Percentiles rank a stretch among this genome's conserved stretches.
Conservation (phyloP, 345 rosid species). For the Dovyalis caffra region DNA sequence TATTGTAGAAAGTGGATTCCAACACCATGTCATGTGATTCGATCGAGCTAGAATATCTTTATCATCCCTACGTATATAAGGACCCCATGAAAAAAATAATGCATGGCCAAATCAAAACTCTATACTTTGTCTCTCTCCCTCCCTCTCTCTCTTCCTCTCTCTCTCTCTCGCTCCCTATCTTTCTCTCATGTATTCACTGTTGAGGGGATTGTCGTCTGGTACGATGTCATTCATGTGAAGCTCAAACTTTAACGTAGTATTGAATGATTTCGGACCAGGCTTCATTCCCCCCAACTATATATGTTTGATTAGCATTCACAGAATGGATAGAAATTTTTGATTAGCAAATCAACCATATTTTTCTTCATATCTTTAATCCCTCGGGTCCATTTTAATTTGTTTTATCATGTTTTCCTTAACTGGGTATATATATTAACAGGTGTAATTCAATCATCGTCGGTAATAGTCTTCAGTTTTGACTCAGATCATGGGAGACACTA, state of each 20-base stretch:
- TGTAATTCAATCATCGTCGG: background rate
- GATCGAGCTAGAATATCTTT: conserved; percentile 10
- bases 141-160: background rate
- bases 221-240: conserved; percentile 54
- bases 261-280: conserved; percentile 93
- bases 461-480: background rate
- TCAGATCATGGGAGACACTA: background rate
- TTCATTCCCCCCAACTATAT: conserved; percentile 92
- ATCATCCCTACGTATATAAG: conserved; percentile 26
- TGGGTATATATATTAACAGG: background rate
- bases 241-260: background rate
- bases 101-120: conserved; percentile 32
- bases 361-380: background rate
- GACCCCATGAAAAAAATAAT: conserved; percentile 25
- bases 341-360: background rate
- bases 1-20: conserved; percentile 47
- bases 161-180: conserved; percentile 1
- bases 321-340: background rate
- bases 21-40: conserved; percentile 38
- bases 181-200: conserved; percentile 27
- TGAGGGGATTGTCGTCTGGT: conserved; percentile 84
- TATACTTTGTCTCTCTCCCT: background rate
- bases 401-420: background rate
- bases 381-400: background rate
- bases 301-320: conserved; percentile 3